Base-by-base conservation (phyloP, 257 asterid genomes). In the Plectranthus barbatus region DNA sequence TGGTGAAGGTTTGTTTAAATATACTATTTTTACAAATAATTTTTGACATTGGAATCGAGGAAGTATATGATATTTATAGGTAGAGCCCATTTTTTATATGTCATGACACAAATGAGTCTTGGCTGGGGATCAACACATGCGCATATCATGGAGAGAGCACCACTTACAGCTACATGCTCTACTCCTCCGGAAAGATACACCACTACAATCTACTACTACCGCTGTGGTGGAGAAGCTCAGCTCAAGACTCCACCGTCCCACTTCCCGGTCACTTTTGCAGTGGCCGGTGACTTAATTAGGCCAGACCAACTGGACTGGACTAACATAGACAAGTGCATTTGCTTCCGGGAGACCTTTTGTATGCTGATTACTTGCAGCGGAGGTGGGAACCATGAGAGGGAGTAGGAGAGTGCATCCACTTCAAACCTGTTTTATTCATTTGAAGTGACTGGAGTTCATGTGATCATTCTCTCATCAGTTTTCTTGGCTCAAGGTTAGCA, bases 371-470 rank as follows among this genome's bases (percentile, higher is more conserved):
- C 61, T 49, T 93, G 49, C 99, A 93, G 62, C 65, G 18, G 36
- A 80, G 67, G 76, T 93, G 99, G 99, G 99, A 93, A 75, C 82
- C 97, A 0, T 93, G 85, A 40, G 99, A 97, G 21, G 81, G 82
- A 74, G 64, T 71, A 72, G 58, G 99, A 93, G 90, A 93, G 99
- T 73, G 84, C 73, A 33, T 93, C 99, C 13, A 39, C 37, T 73
- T 93, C 99, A 6, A 93, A 93, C 67, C 74, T 93, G 67, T 93
- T 82, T 74, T 93, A 93, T 61, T 93, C 99, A 5, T 93, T 93
- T 71, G 96, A 90, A 44, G 97, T 83, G 66, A 84, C 97, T 2
- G 99, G 96, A 18, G 90, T 80, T 70, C 99, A 93, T 73, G 69
- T 56, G n/a, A 49, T 90, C 79, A 87, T 93, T 97, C 99, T 93